Base-by-base conservation (phyloP, 2,329 filamentous ascomycete genomes). In the Taxawa tesnikishii region DNA sequence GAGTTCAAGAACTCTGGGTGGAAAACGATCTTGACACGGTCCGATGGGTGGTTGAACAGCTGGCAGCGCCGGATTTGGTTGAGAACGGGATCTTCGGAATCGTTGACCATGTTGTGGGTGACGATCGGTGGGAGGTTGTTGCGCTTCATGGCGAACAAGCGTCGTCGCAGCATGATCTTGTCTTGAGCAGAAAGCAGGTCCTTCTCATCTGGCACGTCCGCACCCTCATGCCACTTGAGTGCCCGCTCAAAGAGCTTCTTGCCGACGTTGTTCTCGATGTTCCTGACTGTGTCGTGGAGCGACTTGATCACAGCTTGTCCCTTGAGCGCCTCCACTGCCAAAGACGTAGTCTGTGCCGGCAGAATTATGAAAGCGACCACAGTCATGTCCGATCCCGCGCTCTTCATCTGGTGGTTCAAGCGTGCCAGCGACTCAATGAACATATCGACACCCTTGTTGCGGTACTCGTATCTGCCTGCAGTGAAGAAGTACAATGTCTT, bases 381-480 rank as follows among this genome's bases (percentile, higher is more conserved):
- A 0, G 90, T 96, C 54, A 79, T 87, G 60, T 90, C 92, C 46
- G 84, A 93, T 29, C 83, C 83, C 6, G 76, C 61, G 31, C 62
- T 61, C 70, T 96, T 96, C 51, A 98, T 74, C 24, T 81, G 75
- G 64, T 96, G 87, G 61, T 98, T 98, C 48, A 98, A 64, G 26
- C 90, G 82, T 16, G 90, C 90, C 41, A 98, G 65, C 3, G 87
- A 90, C 60, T 98, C 90, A 45, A 98, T 93, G 59, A 96, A 98
- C 90, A 98, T 96, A 59, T 98, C 90, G 7, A 94, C 88, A 51
- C 90, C 90, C 63, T 98, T 98, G 54, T 98, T 98, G 43, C 90
- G 71, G 69, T 88, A 98, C 59, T 98, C 90, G 52, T 98, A 98
- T 41, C 90, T 81, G 38, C 90, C 90, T 5, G 90, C 82, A 3